A percentile compares a stretch with the other conserved stretches of the same genome.
These are phyloP conservation scores for Trifolium repens DNA, from an alignment of 306 rosid genomes.

Conservation along the genomic window DNA sequence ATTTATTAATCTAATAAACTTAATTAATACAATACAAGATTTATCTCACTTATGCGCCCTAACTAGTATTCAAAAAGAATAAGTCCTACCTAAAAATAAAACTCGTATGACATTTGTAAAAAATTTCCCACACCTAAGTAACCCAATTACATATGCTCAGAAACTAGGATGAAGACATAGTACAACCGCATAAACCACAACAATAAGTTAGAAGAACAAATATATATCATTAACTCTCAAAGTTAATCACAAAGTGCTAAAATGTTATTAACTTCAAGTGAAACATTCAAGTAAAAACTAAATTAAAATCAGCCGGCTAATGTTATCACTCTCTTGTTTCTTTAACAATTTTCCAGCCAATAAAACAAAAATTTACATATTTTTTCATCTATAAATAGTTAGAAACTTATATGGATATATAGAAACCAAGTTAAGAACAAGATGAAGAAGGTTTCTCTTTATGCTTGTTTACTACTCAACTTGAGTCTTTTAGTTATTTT, in stretches of 20 bases:
- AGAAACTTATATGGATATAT: not conserved
- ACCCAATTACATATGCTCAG: not conserved
- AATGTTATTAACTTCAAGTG: slow-evolving; percentile 13
- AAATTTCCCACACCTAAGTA: not conserved
- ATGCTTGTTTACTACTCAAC: slow-evolving; percentile 38
- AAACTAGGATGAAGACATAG: not conserved
- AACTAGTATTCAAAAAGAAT: too few relatives aligned
- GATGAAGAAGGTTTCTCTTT: slow-evolving; percentile 41
- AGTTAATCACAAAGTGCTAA: slow-evolving; percentile 28
- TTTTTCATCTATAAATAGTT: slow-evolving; percentile 19
- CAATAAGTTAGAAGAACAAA: slow-evolving; percentile 19
- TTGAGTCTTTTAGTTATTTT: slow-evolving; percentile 40
- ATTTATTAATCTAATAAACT: too few relatives aligned
- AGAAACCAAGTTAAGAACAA: slow-evolving; percentile 17
- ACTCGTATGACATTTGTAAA: not conserved
- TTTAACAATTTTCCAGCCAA: slow-evolving; percentile 15
- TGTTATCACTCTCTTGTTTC: slow-evolving; percentile 20
- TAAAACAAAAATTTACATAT: not conserved
- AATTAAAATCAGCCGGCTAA: slow-evolving; percentile 29
- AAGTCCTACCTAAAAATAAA: too few relatives aligned
- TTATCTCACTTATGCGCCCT: too few relatives aligned
- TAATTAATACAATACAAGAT: too few relatives aligned
- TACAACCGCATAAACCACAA: not conserved
- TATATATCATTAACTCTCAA: not conserved
- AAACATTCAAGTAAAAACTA: slow-evolving; percentile 1